Evolutionary conservation across 129 eudicot genomes (phyloP).

Genomic region (Centrapalus pauciflorus): DNA sequence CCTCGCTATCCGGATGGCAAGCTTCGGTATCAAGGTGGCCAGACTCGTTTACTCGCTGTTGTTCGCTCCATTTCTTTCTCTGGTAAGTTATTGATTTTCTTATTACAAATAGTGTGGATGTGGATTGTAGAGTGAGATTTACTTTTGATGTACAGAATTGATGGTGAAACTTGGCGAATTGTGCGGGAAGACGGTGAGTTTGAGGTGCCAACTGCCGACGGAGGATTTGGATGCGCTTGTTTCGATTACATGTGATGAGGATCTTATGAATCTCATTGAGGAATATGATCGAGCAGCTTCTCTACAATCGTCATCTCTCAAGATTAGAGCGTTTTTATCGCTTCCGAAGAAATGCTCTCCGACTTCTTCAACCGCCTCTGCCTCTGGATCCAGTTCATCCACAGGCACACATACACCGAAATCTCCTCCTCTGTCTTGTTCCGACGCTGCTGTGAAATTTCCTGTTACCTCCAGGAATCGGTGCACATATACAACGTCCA

Average conservation of each 20-base stretch:
- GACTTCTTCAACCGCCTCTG: conserved; percentile 21
- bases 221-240: conserved; percentile 84
- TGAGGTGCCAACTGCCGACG: conserved; percentile 77
- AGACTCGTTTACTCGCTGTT: conserved; percentile 89
- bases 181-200: conserved; percentile 62
- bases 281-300: conserved; percentile 64
- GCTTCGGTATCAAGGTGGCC: conserved; percentile 93
- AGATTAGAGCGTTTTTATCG: conserved; percentile 68
- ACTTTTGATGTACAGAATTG: conserved; percentile 42
- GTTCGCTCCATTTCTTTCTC: conserved; percentile 57
- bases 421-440: conserved; percentile 17
- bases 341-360: conserved; percentile 45
- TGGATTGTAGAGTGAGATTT: not conserved
- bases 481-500: conserved; percentile 17
- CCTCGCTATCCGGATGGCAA: conserved; percentile 95
- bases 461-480: not conserved
- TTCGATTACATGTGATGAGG: conserved; percentile 69
- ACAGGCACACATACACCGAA: conserved; percentile 33
- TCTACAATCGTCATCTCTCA: conserved; percentile 32
- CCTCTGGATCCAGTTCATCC: conserved; percentile 34
- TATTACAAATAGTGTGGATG: no score
- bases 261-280: conserved; percentile 62
- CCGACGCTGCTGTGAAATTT: conserved; percentile 14
- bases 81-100: conserved; percentile 33
- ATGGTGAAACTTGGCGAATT: conserved; percentile 63